These are phyloP conservation scores for Lasiodiplodia sp. DNA, from an alignment of 2,329 filamentous ascomycete species.

Conservation along the genomic window DNA sequence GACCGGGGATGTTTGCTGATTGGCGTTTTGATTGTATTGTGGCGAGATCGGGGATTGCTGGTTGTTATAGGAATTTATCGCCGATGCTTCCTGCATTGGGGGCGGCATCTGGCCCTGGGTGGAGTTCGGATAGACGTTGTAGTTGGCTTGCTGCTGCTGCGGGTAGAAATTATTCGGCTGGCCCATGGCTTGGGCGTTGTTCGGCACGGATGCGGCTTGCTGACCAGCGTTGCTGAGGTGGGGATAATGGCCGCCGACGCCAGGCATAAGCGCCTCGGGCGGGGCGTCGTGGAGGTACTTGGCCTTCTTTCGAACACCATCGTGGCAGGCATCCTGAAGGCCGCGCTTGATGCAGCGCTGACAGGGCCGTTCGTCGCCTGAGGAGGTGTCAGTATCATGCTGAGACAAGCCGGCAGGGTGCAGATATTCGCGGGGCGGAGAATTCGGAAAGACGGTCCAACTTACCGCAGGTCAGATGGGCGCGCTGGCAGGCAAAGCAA, in stretches of 20 bases:
- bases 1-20: constrained; percentile 57
- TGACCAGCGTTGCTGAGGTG: constrained; percentile 42
- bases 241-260: constrained; percentile 75
- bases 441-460: constrained; percentile 40
- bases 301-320: constrained; percentile 97
- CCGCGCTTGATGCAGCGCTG: constrained; percentile 93
- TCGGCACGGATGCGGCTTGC: constrained; percentile 36
- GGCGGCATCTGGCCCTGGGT: constrained; percentile 50
- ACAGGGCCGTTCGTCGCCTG: constrained; percentile 95
- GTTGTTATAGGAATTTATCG: constrained; percentile 62
- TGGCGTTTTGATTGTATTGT: constrained; percentile 66
- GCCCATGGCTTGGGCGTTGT: constrained; percentile 36
- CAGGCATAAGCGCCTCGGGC: constrained; percentile 86
- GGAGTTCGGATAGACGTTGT: constrained; percentile 51
- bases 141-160: constrained; percentile 43
- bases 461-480: constrained; percentile 98
- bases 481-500: constrained; percentile 95
- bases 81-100: constrained; percentile 53
- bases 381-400: constrained; percentile 40
- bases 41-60: constrained; percentile 79
- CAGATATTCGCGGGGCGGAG: constrained; percentile 31
- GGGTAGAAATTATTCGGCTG: constrained; percentile 55
- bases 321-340: constrained; percentile 88
- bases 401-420: constrained; percentile 32
- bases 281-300: constrained; percentile 98